phyloP scores from a whole-genome alignment of 192 early-diverging fungal species.

The Coemansia asiatica region DNA sequence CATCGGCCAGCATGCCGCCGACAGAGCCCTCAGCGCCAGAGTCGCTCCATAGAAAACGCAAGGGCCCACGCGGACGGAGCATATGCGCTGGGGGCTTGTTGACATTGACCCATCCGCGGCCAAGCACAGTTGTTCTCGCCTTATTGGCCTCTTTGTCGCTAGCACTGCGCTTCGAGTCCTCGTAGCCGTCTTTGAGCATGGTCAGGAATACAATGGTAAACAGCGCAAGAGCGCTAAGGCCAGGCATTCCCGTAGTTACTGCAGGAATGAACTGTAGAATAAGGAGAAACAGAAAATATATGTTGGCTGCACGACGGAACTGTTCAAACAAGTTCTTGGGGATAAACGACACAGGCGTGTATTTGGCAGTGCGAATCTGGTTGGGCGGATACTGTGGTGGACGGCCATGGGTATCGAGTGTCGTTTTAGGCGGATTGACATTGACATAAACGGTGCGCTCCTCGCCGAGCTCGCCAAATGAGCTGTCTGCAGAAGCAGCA shows the following conservation, averaged over 20 bases:
- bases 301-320: conserved; percentile 92
- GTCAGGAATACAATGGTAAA: conserved; percentile 77
- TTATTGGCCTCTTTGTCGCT: conserved; percentile 83
- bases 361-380: conserved; percentile 86
- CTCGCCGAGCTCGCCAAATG: conserved; percentile 16
- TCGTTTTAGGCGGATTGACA: conserved; percentile 56
- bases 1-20: conserved; percentile 9
- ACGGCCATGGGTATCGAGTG: conserved; percentile 54
- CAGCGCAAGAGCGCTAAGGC: conserved; percentile 79
- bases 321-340: conserved; percentile 97
- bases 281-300: conserved; percentile 91
- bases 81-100: conserved; percentile 53
- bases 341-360: conserved; percentile 85
- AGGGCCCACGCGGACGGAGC: conserved; percentile 37
- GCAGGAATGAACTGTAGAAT: conserved; percentile 79
- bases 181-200: conserved; percentile 85
- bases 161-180: conserved; percentile 85
- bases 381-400: conserved; percentile 61
- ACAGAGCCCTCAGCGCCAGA: conserved; percentile 40
- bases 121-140: conserved; percentile 54
- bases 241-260: conserved; percentile 65
- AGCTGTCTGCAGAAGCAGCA: conserved; percentile 12
- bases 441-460: conserved; percentile 64
- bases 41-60: conserved; percentile 54
- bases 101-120: conserved; percentile 64